Evolutionary conservation across 78 protist species (phyloP).

Genomic region (Speleostelium caveatum): DNA sequence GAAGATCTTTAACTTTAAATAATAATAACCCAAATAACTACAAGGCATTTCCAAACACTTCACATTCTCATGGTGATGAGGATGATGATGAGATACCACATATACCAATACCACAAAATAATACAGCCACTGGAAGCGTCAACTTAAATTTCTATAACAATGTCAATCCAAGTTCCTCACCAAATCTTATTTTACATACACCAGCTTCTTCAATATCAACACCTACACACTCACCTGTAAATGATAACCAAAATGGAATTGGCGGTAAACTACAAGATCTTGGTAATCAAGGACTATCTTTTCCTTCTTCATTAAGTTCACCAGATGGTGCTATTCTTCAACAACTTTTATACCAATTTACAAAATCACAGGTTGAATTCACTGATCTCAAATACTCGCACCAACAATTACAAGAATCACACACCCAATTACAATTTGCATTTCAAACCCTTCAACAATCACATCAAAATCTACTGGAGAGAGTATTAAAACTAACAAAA

Average conservation of each 20-base stretch:
- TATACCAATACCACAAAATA: neutral
- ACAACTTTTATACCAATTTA: slow-evolving; percentile 40
- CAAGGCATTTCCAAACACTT: slow-evolving; percentile 15
- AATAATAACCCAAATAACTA: slow-evolving; percentile 71
- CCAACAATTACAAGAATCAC: slow-evolving; percentile 50
- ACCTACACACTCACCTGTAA: neutral
- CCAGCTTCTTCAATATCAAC: neutral
- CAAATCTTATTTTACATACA: neutral
- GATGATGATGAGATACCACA: slow-evolving; percentile 10
- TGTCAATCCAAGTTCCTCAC: neutral
- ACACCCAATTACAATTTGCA: slow-evolving; percentile 49
- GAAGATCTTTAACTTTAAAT: slow-evolving; percentile 58
- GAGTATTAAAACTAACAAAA: slow-evolving; percentile 66
- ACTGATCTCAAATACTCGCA: slow-evolving; percentile 42
- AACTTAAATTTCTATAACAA: too few species aligned
- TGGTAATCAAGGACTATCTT: neutral
- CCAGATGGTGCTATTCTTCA: slow-evolving; percentile 25
- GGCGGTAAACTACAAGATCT: too few species aligned
- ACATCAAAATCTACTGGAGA: slow-evolving; percentile 60
- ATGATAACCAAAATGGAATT: neutral
- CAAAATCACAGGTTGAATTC: slow-evolving; percentile 47
- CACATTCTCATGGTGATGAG: neutral
- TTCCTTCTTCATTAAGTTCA: neutral
- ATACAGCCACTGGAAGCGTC: neutral
- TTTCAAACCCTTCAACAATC: slow-evolving; percentile 65